Evolutionary conservation across 257 asterid species (phyloP), one percentile per base, ranked within the genome.

Genomic region (Thymus quinquecostatus): DNA sequence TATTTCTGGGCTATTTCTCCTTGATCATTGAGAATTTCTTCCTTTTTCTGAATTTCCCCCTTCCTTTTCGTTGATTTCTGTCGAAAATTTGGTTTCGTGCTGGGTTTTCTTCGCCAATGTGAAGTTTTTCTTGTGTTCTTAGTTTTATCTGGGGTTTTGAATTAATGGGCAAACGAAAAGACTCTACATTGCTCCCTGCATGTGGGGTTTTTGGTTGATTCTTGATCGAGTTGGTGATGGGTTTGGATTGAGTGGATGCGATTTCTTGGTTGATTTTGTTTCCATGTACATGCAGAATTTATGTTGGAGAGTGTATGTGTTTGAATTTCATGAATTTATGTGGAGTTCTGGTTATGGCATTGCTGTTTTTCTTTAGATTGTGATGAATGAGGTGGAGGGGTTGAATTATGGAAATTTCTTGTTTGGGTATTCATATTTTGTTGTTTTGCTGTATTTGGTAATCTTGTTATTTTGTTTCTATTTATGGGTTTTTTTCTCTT

Each of bases 201-300:
- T 79, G 88, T 70, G 70, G 82, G 48, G 51, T 70, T 78, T 64
- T 60, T 43, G 34, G 12, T 41, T 49, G 76, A n/a, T 72, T 78
- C 45, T 34, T 70, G 79, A 71, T 67, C 33, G 33, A 55, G 44
- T 44, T 33, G 64, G 55, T 53, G 62, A 5, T 68, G 71, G 75
- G 43, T 33, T 58, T 63, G n/a, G 4, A 54, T 67, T 60, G 10
- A 48, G 56, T 73, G 40, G n/a, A n/a, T 49, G 6, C 10, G 60
- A 45, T 71, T 36, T 12, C 73, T 63, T 72, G 49, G 40, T 72
- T 72, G 66, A 58, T 81, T 73, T 65, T 64, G 73, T 63, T 79
- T 67, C 3, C 27, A 33, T 57, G 64, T 56, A 54, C 81, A 81
- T 73, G 79, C 82, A 78, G 63, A 49, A 61, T 29, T 66, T 70